Conservation (phyloP, 768 basidiomycete species). For the Lepiota brunneoincarnata region DNA sequence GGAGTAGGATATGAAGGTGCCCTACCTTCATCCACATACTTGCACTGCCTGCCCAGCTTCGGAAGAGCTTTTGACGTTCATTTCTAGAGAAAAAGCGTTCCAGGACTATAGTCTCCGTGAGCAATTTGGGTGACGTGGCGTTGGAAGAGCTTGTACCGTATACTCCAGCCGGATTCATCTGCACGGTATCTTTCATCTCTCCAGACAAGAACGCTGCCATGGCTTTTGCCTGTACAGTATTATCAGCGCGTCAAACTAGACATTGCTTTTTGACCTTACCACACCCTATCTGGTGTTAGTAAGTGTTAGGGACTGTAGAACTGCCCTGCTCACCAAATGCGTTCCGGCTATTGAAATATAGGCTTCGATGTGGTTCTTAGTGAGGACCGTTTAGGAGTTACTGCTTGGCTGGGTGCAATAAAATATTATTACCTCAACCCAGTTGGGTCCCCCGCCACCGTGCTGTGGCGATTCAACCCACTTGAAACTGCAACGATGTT, state of each 20-base stretch:
- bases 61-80: constrained; percentile 87
- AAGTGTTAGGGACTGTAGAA: not conserved
- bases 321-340: constrained; percentile 56
- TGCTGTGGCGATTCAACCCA: constrained; percentile 91
- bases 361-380: constrained; percentile 86
- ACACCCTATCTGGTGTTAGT: constrained; percentile 52
- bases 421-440: constrained; percentile 75
- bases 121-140: not conserved
- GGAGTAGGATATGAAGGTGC: not conserved
- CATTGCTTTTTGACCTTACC: constrained; percentile 32
- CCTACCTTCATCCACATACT: constrained; percentile 90
- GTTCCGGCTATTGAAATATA: constrained; percentile 86
- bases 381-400: no score
- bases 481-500: constrained; percentile 60
- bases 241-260: not conserved
- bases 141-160: constrained; percentile 49
- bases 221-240: constrained; percentile 69
- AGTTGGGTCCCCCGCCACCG: constrained; percentile 78
- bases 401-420: no score
- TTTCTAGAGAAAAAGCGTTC: constrained; percentile 88
- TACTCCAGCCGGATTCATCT: constrained; percentile 77
- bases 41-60: constrained; percentile 93
- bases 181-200: constrained; percentile 92
- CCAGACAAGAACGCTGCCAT: constrained; percentile 95
- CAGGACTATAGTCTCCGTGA: constrained; percentile 44